A percentile compares a stretch with the other conserved stretches of the same genome.
phyloP scores from a whole-genome alignment of 2,329 filamentous ascomycete genomes.

The Lojkania enalia region DNA sequence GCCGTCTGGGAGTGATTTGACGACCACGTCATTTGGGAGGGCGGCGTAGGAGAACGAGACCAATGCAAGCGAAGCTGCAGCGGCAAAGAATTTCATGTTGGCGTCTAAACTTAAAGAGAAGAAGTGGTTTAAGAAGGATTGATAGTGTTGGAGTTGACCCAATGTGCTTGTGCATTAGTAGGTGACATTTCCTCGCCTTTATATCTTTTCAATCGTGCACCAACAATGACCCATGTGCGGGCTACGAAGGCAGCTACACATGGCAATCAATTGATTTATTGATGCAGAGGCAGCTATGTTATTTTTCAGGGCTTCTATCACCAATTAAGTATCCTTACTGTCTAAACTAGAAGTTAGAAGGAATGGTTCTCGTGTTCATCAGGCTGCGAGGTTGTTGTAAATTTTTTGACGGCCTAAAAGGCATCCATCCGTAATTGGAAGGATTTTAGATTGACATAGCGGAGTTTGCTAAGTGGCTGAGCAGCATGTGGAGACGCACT shows the following conservation, averaged over 20 bases:
- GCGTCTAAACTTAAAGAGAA: not conserved
- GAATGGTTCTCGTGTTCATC: slow-evolving; percentile 1
- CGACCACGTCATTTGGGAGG: slow-evolving; percentile 15
- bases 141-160: not conserved
- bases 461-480: too few species aligned
- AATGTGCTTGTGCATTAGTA: not conserved
- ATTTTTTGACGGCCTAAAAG: not conserved
- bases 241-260: not conserved
- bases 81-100: slow-evolving; percentile 6
- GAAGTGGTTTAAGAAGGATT: not conserved
- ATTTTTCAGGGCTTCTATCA: too few species aligned
- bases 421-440: not conserved
- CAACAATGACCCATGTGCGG: not conserved
- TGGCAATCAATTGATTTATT: not conserved
- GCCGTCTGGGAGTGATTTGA: slow-evolving; percentile 17
- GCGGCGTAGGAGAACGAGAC: slow-evolving; percentile 6
- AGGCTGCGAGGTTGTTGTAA: not conserved
- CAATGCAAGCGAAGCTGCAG: slow-evolving; percentile 2
- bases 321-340: too few species aligned
- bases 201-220: not conserved
- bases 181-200: not conserved
- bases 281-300: too few species aligned
- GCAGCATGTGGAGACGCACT: too few species aligned
- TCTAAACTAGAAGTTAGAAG: too few species aligned
- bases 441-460: too few species aligned